These are phyloP conservation scores for Capsicum baccatum DNA, from an alignment of 257 asterid species.

Conservation along the genomic window DNA sequence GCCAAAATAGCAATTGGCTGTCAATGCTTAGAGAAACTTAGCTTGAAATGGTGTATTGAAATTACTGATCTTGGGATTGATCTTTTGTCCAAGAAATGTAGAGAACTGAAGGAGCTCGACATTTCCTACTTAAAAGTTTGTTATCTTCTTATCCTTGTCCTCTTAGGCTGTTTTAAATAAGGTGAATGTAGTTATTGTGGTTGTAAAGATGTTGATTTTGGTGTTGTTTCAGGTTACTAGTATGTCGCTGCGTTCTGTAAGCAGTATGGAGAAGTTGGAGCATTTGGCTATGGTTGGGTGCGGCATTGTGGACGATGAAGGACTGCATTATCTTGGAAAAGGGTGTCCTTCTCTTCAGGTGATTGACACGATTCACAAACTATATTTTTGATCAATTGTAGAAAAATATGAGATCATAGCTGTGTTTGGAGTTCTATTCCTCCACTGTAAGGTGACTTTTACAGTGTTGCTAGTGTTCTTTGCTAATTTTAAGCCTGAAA, in stretches of 20 bases:
- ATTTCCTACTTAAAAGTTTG: conserved; percentile 63
- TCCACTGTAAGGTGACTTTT: background rate
- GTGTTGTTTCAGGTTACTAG: conserved; percentile 56
- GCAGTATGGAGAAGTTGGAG: conserved; percentile 70
- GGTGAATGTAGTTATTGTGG: background rate
- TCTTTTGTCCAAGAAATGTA: conserved; percentile 61
- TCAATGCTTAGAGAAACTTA: conserved; percentile 50
- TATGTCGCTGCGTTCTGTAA: conserved; percentile 54
- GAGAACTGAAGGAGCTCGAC: conserved; percentile 53
- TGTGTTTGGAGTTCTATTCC: background rate
- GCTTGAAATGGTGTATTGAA: conserved; percentile 70
- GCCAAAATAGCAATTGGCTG: conserved; percentile 68
- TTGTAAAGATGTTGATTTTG: conserved; percentile 19
- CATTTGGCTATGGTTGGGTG: conserved; percentile 66
- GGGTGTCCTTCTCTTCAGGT: conserved; percentile 80
- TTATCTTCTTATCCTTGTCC: background rate
- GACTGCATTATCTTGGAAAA: conserved; percentile 56
- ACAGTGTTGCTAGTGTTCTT: background rate
- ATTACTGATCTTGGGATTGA: conserved; percentile 66
- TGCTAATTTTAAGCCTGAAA: background rate
- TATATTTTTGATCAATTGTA: conserved; percentile 5
- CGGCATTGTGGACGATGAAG: conserved; percentile 57
- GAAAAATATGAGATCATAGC: background rate
- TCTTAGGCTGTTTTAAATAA: background rate
- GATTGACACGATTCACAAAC: background rate